Evolutionary conservation across 768 basidiomycete species (phyloP), one percentile per base, ranked within the genome.

Genomic region (Strobilomyces confusus): DNA sequence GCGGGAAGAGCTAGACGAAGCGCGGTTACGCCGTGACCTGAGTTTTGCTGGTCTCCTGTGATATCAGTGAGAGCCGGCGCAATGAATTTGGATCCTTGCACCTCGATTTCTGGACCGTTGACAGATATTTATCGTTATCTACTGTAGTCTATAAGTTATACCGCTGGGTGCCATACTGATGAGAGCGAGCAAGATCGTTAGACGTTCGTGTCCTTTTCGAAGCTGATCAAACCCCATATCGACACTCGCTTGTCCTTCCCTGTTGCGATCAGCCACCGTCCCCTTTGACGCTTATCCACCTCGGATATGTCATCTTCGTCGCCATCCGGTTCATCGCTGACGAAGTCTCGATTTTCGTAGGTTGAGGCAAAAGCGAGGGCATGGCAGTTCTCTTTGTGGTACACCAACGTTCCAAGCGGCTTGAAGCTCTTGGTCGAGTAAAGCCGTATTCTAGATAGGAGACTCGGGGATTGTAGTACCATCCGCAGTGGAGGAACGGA

Each of bases 391-490:
- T 79, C 77, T 57, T 90, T 89, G 73, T 98, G 95, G 65, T 92
- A 90, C 23, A 74, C 74, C 8, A 98, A 76, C 5, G 86, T 87
- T 6, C 95, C 95, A 8, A 99, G 84, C 0, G 87, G 71, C 59
- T 91, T 94, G 68, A 93, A 77, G 5, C 80, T 78, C 58, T 83
- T 86, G 3, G 90, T 85, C 0, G 92, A 88, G 70, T 88, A 93
- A 9, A 98, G 73, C 0, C 92, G 83, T 17, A 95, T 76, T 53
- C 92, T 97, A 63, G 2, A 34, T 15, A 6, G 34, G 15, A 40
- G 9, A 4, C 50, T 40, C n/a, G 43, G 51, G 22, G 19, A 46
- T 23, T 9, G n/a, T 11, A 12, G 50, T 25, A 38, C 38, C 20
- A 25, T 22, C 43, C 3, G 36, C 14, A n/a, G 38, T 14, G 29